Base-by-base conservation (phyloP, 2,329 filamentous ascomycete species). In the Colletotrichum australisinense region DNA sequence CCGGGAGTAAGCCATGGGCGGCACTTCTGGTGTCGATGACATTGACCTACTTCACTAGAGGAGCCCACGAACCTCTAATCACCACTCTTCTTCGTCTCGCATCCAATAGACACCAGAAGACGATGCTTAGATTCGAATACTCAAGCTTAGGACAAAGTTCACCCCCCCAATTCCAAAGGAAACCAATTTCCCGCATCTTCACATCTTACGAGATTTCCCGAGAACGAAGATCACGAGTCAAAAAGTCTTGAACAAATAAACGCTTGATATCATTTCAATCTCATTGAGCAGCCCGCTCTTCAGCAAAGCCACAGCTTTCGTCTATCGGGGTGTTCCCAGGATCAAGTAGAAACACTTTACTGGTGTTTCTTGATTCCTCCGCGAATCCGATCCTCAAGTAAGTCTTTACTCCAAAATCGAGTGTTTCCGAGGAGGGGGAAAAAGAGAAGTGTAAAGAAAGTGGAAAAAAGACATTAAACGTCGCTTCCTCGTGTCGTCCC, bases 401-500 rank as follows among this genome's bases (percentile, higher is more conserved):
- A n/a, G 6, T 49, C n/a, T n/a, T 49, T 49, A 8, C 42, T 49
- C 42, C 42, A n/a, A n/a, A 11, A 49, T 49, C 42, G 42, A n/a
- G 5, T 46, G 19, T n/a, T n/a, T 9, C 42, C 6, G 16, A n/a
- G 19, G 42, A n/a, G 42, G 42, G 16, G 3, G 5, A 46, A 9
- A 49, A 49, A 4, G 7, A 49, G 16, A 49, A n/a, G 19, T 49
- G 38, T 42, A 42, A 42, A 42, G 38, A 42, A 42, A 16, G 16
- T 14, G 12, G 5, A 16, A 16, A 55, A 24, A 56, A 64, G 38
- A 55, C 65, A 69, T 69, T 64, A 69, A 69, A 64, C 58, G 59
- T 69, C 65, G 69, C 58, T 49, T 28, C 42, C 35, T 32, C n/a
- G 52, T 22, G 9, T 66, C 38, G 22, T 46, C 53, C 24, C 5